phyloP scores from a whole-genome alignment of 2,329 filamentous ascomycete genomes.

The Botrytis byssoidea region DNA sequence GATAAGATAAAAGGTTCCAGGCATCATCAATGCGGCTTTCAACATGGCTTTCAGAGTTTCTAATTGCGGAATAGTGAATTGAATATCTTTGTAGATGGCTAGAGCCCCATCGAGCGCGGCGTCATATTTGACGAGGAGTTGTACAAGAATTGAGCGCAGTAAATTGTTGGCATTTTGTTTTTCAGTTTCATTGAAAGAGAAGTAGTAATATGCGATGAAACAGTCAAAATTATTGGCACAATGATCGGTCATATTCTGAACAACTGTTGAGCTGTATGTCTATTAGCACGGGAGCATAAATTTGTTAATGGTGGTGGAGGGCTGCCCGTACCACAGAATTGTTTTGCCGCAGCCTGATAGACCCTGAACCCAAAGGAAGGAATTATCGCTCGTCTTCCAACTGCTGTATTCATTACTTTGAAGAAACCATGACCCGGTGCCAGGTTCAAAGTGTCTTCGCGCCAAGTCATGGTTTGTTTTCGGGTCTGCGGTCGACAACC shows the following conservation, averaged over 20 bases:
- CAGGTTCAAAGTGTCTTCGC: neutral
- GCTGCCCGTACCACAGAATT: neutral
- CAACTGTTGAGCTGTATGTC: slow-evolving; percentile 7
- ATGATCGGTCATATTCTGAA: neutral
- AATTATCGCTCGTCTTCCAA: neutral
- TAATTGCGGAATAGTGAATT: neutral
- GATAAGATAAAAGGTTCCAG: neutral
- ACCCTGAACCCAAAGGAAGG: slow-evolving; percentile 5
- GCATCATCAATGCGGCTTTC: neutral
- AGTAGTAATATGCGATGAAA: slow-evolving; percentile 6
- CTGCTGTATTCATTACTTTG: neutral
- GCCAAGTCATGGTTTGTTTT: neutral
- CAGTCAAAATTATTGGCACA: neutral
- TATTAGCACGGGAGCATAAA: neutral
- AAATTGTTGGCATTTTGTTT: slow-evolving; percentile 5
- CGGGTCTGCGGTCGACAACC: neutral
- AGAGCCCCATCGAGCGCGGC: neutral
- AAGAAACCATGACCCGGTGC: slow-evolving; percentile 5
- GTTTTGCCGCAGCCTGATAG: slow-evolving; percentile 11
- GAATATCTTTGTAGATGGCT: neutral
- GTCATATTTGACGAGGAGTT: neutral
- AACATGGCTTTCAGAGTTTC: neutral
- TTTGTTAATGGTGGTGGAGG: neutral
- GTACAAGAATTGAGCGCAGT: neutral
- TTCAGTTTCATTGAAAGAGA: neutral